Percentiles rank a stretch among this genome's conserved stretches.
Evolutionary conservation across 108 stramenopile genomes (phyloP).

Genomic region (Stephanodiscus triporus): DNA sequence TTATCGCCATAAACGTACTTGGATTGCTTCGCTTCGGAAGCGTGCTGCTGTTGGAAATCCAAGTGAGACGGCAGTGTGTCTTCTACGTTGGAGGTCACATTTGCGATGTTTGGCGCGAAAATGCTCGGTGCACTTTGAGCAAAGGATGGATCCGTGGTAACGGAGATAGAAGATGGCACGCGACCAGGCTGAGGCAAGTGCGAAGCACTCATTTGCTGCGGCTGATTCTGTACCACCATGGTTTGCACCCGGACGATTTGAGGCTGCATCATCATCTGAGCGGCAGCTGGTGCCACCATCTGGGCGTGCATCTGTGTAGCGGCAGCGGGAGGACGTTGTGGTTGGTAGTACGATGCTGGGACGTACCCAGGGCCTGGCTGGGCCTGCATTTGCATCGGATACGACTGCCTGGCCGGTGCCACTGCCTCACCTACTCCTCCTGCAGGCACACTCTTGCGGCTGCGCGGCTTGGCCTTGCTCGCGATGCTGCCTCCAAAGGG

Average conservation of each 20-base stretch:
- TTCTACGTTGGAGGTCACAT: neutral
- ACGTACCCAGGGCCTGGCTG: constrained; percentile 1
- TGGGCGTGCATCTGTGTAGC: constrained; percentile 16
- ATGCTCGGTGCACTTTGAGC: neutral
- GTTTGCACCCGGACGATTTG: constrained; percentile 16
- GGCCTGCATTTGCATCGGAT: constrained; percentile 17
- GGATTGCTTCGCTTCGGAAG: neutral
- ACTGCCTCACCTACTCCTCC: neutral
- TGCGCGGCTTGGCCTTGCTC: constrained; percentile 17
- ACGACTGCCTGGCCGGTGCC: constrained; percentile 1
- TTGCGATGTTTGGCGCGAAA: neutral
- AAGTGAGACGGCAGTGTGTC: neutral
- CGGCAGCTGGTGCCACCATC: neutral
- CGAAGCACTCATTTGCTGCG: neutral
- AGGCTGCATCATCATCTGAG: constrained; percentile 5
- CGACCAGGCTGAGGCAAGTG: neutral
- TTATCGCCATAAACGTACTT: constrained; percentile 48
- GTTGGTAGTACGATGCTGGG: neutral
- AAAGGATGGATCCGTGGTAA: constrained; percentile 1
- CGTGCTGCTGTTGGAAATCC: too few relatives aligned
- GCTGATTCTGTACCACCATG: constrained; percentile 19
- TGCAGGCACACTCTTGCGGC: constrained; percentile 4
- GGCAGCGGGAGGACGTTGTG: neutral
- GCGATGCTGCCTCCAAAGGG: neutral
- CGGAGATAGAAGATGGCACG: neutral